phyloP scores from a whole-genome alignment of 2,329 filamentous ascomycete genomes.

The Pseudophaeomoniella oleicola region DNA sequence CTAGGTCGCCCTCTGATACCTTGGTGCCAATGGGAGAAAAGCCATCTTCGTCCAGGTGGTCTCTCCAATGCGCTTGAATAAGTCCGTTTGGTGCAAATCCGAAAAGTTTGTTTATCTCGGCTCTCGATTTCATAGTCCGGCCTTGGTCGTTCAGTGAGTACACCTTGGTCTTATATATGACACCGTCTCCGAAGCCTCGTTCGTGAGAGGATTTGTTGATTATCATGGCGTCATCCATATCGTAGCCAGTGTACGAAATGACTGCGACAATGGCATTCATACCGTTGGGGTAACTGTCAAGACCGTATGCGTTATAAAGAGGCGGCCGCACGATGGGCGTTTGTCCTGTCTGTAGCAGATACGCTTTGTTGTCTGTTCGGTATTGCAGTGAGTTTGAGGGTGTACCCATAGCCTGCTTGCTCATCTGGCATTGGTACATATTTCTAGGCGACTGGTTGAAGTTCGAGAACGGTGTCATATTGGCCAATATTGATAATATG shows the following conservation, averaged over 20 bases:
- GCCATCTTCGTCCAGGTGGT: conserved; percentile 73
- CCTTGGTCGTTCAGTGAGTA: conserved; percentile 65
- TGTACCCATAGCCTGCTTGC: conserved; percentile 98
- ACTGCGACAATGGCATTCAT: conserved; percentile 92
- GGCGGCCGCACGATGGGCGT: conserved; percentile 86
- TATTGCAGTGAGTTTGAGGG: conserved; percentile 71
- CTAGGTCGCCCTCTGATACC: conserved; percentile 65
- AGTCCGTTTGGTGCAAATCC: conserved; percentile 67
- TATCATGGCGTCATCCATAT: conserved; percentile 99
- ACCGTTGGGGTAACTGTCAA: conserved; percentile 97
- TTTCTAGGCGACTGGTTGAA: conserved; percentile 98
- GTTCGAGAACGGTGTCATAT: conserved; percentile 97
- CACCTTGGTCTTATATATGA: conserved; percentile 96
- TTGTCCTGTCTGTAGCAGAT: conserved; percentile 86
- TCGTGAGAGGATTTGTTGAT: conserved; percentile 95
- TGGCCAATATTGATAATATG: conserved; percentile 92
- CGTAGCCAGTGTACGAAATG: conserved; percentile 96
- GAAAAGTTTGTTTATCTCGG: conserved; percentile 66
- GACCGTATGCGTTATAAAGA: conserved; percentile 86
- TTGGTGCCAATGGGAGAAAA: conserved; percentile 66
- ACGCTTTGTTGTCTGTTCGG: conserved; percentile 94
- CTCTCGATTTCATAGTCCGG: conserved; percentile 49
- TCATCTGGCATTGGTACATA: conserved; percentile 99
- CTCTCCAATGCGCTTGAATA: conserved; percentile 55
- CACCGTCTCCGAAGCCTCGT: conserved; percentile 86